These are phyloP conservation scores for Wakefieldia striispora DNA, from an alignment of 768 basidiomycete species.

Conservation along the genomic window DNA sequence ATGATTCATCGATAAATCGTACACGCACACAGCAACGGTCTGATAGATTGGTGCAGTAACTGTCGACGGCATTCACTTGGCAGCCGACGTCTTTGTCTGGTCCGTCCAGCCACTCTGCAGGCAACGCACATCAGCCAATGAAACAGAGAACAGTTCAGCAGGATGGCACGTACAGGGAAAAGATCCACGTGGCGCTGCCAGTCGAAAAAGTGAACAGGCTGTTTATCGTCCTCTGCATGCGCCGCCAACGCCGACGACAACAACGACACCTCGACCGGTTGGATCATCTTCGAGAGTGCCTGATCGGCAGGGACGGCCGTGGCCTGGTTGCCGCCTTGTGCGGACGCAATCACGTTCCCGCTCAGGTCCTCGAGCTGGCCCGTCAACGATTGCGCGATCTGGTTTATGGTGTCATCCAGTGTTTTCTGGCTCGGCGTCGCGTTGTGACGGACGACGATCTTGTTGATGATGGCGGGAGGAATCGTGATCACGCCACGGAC, in stretches of 20 bases:
- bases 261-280: conserved; percentile 21
- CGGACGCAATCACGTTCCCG: conserved; percentile 15
- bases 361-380: conserved; percentile 17
- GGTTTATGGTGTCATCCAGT: conserved; percentile 11
- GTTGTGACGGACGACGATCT: conserved; percentile 16
- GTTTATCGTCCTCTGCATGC: conserved; percentile 8
- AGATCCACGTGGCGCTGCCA: conserved; percentile 19
- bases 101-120: conserved; percentile 7
- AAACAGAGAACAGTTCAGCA: too few species aligned
- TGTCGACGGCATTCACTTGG: background rate
- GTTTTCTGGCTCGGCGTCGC: conserved; percentile 1
- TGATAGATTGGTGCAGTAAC: too few species aligned
- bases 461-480: conserved; percentile 19
- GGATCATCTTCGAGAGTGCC: conserved; percentile 9
- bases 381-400: conserved; percentile 13
- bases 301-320: background rate
- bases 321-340: conserved; percentile 9
- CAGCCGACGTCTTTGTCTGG: background rate
- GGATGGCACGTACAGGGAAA: conserved; percentile 18
- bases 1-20: too few species aligned
- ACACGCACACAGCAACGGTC: too few species aligned
- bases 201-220: conserved; percentile 22
- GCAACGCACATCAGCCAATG: background rate
- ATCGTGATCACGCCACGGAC: conserved; percentile 27
- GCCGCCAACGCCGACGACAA: conserved; percentile 24